Conservation (phyloP, 306 rosid species). For the Malus asiatica region DNA sequence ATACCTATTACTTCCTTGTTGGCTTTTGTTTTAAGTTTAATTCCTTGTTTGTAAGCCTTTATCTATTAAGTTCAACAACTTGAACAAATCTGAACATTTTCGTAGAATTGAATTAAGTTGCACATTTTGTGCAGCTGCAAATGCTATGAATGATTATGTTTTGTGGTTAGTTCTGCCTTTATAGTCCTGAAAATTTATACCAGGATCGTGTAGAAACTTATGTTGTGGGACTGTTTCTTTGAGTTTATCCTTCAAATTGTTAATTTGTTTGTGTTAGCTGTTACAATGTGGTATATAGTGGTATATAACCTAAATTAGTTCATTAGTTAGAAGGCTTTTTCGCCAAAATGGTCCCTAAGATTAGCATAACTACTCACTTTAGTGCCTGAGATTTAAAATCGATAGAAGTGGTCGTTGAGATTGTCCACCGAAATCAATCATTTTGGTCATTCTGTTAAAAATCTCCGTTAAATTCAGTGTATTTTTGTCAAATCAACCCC, state of each 20-base stretch:
- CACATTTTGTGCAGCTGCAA: not conserved
- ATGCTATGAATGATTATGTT: not conserved
- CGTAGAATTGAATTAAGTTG: not conserved
- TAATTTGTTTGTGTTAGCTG: not conserved
- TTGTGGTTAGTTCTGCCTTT: not conserved
- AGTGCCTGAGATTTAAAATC: no score
- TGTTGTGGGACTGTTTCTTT: not conserved
- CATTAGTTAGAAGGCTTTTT: not conserved
- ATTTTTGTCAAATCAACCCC: no score
- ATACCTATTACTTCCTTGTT: slow-evolving; percentile 1
- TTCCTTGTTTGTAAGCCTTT: not conserved
- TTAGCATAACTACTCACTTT: no score
- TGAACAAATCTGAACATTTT: not conserved
- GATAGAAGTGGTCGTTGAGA: no score
- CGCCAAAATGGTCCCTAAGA: no score
- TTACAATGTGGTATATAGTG: not conserved
- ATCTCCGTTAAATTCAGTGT: no score
- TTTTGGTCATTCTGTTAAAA: no score
- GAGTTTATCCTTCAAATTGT: not conserved
- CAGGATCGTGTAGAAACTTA: no score
- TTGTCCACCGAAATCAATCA: no score
- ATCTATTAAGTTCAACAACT: not conserved
- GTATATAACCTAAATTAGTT: not conserved
- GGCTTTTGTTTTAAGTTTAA: not conserved
- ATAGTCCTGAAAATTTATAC: no score